phyloP scores from a whole-genome alignment of 75 land plant species.

The Cupressus sempervirens region DNA sequence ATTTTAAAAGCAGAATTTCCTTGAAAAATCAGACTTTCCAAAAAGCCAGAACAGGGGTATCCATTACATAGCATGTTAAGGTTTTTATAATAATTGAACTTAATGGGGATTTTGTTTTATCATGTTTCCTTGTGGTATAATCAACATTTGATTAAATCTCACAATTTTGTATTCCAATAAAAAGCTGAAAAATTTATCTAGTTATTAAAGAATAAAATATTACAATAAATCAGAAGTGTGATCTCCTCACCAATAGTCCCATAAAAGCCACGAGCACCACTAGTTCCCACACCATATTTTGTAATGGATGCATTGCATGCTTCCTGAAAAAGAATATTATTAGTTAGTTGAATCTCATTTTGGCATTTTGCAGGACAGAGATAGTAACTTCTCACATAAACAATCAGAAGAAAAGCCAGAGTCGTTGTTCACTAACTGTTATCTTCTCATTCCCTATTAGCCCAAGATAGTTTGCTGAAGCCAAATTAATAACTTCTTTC shows the following conservation, averaged over 20 bases:
- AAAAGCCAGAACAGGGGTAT: too few relatives aligned
- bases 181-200: not conserved
- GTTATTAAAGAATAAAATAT: too few relatives aligned
- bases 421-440: slow-evolving; percentile 39
- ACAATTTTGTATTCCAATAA: not conserved
- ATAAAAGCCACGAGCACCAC: slow-evolving; percentile 98
- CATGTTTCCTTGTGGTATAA: not conserved
- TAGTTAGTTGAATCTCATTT: slow-evolving; percentile 6
- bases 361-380: not conserved
- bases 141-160: not conserved
- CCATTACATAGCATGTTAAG: not conserved
- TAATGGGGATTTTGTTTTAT: not conserved
- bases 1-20: too few relatives aligned
- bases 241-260: slow-evolving; percentile 84
- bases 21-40: too few relatives aligned
- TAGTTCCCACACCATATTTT: slow-evolving; percentile 97
- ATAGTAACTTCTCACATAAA: not conserved
- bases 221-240: not conserved
- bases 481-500: slow-evolving; percentile 87
- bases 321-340: slow-evolving; percentile 44
- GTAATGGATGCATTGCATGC: slow-evolving; percentile 74
- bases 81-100: not conserved
- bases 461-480: slow-evolving; percentile 95
- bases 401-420: not conserved
- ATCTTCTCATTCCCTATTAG: slow-evolving; percentile 73